Conservation (phyloP, 257 asterid genomes). For the Solanum microdontum region DNA sequence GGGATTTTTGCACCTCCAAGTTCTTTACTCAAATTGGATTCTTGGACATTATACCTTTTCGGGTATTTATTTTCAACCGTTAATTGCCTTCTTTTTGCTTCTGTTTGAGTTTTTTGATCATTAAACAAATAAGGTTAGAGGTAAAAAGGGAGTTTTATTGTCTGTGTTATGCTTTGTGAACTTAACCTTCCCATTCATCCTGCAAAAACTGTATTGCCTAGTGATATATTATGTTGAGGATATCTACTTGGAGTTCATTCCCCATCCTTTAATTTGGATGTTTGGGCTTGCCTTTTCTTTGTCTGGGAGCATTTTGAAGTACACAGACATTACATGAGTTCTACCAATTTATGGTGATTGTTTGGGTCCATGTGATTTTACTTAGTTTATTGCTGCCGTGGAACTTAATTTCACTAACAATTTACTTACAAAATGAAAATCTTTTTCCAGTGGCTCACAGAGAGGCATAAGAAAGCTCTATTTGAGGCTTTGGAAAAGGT, state of each 20-base stretch:
- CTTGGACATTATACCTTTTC: neutral
- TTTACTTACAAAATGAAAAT: neutral
- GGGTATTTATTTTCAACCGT: neutral
- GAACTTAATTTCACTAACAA: neutral
- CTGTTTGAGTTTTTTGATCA: neutral
- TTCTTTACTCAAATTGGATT: neutral
- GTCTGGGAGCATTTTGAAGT: neutral
- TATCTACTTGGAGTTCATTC: neutral
- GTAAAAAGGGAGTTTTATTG: neutral
- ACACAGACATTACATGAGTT: neutral
- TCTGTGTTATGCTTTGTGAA: neutral
- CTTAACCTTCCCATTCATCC: neutral
- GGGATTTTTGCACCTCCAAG: neutral
- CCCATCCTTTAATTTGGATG: neutral
- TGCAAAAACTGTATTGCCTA: neutral
- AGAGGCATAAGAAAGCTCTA: conserved; percentile 75
- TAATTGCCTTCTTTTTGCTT: neutral
- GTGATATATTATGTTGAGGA: neutral
- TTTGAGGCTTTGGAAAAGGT: conserved; percentile 83
- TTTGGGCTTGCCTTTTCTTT: neutral
- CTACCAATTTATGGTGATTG: neutral
- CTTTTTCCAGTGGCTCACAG: conserved; percentile 54
- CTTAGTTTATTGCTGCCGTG: neutral
- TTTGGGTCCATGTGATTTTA: neutral
- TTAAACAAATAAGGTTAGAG: neutral